Conservation (phyloP, 2,329 filamentous ascomycete genomes). For the Sphaerulina vaccinii region DNA sequence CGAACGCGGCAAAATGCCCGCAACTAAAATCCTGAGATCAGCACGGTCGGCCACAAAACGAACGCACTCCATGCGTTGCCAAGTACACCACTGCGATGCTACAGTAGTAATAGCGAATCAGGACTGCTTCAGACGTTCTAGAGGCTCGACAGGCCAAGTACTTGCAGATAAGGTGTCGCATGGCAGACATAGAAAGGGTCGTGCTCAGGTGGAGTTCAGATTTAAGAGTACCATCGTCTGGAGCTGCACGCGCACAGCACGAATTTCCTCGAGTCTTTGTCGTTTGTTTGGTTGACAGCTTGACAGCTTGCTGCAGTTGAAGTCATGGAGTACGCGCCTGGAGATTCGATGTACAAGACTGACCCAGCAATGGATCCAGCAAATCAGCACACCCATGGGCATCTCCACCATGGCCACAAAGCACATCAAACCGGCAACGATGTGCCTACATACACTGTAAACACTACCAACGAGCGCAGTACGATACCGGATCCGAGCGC, state of each 20-base stretch:
- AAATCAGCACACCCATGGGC: slow-evolving; percentile 42
- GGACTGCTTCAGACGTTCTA: not conserved
- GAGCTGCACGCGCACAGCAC: slow-evolving; percentile 2
- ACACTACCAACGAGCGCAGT: slow-evolving; percentile 24
- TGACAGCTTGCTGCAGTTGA: not conserved
- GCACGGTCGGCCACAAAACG: slow-evolving; percentile 11
- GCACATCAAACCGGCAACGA: slow-evolving; percentile 23
- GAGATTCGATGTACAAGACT: too few relatives aligned
- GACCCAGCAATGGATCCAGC: slow-evolving; percentile 41
- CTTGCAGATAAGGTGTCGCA: slow-evolving; percentile 18
- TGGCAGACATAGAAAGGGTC: slow-evolving; percentile 8
- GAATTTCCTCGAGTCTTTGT: not conserved
- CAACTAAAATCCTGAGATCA: slow-evolving; percentile 5
- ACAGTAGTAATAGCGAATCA: slow-evolving; percentile 8
- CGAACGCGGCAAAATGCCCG: slow-evolving; percentile 13
- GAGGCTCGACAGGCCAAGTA: slow-evolving; percentile 4
- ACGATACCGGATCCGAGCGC: slow-evolving; percentile 24
- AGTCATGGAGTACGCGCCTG: slow-evolving; percentile 11
- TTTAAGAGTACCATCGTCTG: slow-evolving; percentile 12
- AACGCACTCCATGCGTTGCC: slow-evolving; percentile 6
- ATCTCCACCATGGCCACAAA: slow-evolving; percentile 40
- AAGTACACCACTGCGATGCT: slow-evolving; percentile 17
- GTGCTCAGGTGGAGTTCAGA: slow-evolving; percentile 6
- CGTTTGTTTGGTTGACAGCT: not conserved
- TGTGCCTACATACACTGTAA: slow-evolving; percentile 22